phyloP scores from a whole-genome alignment of 495 filamentous ascomycete genomes.

The Penicillium cataractarum region DNA sequence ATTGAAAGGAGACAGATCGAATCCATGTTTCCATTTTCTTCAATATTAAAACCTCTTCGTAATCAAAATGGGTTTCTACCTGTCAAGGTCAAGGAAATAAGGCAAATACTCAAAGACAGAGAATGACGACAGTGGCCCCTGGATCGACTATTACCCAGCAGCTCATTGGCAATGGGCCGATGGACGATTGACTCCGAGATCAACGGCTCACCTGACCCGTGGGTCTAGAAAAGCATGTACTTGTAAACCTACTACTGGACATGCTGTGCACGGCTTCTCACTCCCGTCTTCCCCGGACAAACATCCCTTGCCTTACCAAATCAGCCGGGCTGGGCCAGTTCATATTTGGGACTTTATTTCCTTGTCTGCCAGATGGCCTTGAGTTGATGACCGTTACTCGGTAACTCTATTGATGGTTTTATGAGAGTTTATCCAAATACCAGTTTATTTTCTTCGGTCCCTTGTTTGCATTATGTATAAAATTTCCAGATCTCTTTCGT shows the following conservation, averaged over 20 bases:
- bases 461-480: not conserved
- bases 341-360: conserved; percentile 2
- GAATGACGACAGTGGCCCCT: conserved; percentile 5
- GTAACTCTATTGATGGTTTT: not conserved
- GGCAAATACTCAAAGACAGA: not conserved
- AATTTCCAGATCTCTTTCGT: not conserved
- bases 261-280: conserved; percentile 14
- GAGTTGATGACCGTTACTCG: not conserved
- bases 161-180: conserved; percentile 21
- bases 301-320: conserved; percentile 30
- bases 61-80: too few species aligned
- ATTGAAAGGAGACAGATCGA: not conserved
- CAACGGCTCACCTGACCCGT: conserved; percentile 25
- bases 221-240: conserved; percentile 28
- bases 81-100: too few species aligned
- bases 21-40: not conserved
- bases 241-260: too few species aligned
- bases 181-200: conserved; percentile 21
- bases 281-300: conserved; percentile 24
- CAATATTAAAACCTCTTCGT: too few species aligned
- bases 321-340: conserved; percentile 15
- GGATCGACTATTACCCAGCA: not conserved
- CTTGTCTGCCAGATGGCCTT: not conserved
- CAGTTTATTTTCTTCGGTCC: not conserved
- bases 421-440: not conserved